Conservation (phyloP, 768 basidiomycete species). For the Suillus tomentosus region DNA sequence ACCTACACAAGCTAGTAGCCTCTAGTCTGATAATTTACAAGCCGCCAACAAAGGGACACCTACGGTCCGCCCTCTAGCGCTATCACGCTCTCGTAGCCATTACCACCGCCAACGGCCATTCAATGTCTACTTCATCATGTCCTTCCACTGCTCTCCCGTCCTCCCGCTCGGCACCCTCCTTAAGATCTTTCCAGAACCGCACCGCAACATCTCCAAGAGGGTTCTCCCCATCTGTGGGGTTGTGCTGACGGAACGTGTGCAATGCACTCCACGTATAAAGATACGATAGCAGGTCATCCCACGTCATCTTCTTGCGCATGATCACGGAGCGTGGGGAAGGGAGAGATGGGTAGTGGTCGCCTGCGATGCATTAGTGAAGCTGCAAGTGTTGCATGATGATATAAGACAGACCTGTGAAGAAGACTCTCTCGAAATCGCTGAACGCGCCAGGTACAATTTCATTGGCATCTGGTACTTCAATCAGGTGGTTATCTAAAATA, state of each 20-base stretch:
- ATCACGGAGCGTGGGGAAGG: slow-evolving; percentile 43
- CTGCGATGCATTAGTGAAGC: slow-evolving; percentile 25
- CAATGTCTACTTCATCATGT: slow-evolving; percentile 37
- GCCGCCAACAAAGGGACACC: background rate
- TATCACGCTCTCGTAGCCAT: slow-evolving; percentile 15
- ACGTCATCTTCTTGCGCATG: slow-evolving; percentile 60
- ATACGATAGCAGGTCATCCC: slow-evolving; percentile 68
- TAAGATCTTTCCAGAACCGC: slow-evolving; percentile 60
- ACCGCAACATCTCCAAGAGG: slow-evolving; percentile 63
- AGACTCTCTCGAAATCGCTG: slow-evolving; percentile 50
- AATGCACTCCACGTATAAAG: slow-evolving; percentile 72
- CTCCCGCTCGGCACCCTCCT: slow-evolving; percentile 37
- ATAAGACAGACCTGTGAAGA: slow-evolving; percentile 52
- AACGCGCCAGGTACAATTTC: slow-evolving; percentile 37
- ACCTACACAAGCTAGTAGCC: background rate
- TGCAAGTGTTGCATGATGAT: background rate
- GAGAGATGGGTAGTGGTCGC: slow-evolving; percentile 42
- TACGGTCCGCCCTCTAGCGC: background rate
- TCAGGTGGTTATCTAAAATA: slow-evolving; percentile 70
- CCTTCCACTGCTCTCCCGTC: slow-evolving; percentile 24
- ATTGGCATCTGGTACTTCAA: slow-evolving; percentile 60
- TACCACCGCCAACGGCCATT: slow-evolving; percentile 41
- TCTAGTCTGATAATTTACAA: background rate
- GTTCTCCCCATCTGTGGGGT: slow-evolving; percentile 54
- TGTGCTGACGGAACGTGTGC: slow-evolving; percentile 62